Evolutionary conservation across 1,139 yeast genomes (phyloP).

Genomic region (Yamadazyma oceani): DNA sequence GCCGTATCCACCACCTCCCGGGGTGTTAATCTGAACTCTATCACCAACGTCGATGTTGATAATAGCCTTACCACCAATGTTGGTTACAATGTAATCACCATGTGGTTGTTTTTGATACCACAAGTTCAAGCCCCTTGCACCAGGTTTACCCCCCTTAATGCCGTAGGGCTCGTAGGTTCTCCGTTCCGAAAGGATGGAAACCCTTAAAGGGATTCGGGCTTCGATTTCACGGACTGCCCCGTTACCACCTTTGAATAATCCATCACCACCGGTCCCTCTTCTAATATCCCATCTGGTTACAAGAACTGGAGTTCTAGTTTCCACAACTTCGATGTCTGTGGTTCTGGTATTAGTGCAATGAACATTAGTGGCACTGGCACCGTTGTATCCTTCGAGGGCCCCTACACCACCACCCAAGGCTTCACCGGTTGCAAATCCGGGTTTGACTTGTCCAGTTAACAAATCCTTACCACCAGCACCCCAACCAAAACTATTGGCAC

Average conservation of each 20-base stretch:
- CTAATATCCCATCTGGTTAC: constrained; percentile 42
- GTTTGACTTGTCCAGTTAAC: constrained; percentile 17
- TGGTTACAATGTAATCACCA: constrained; percentile 25
- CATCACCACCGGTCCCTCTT: constrained; percentile 42
- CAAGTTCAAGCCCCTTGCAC: constrained; percentile 38
- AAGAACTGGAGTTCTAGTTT: constrained; percentile 47
- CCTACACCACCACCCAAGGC: constrained; percentile 53
- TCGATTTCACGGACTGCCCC: constrained; percentile 49
- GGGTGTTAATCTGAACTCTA: constrained; percentile 42
- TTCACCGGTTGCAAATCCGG: constrained; percentile 49
- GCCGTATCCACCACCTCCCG: constrained; percentile 54
- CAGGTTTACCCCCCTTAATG: constrained; percentile 42
- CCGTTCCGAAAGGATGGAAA: constrained; percentile 48
- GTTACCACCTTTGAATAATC: constrained; percentile 42
- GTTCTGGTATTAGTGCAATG: constrained; percentile 51
- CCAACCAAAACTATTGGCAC: constrained; percentile 50
- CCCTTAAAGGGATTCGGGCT: constrained; percentile 40
- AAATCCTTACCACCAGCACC: constrained; percentile 38
- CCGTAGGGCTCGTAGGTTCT: constrained; percentile 48
- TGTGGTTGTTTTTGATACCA: constrained; percentile 32
- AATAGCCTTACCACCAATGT: constrained; percentile 45
- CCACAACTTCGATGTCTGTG: constrained; percentile 48
- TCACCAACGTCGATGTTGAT: constrained; percentile 42
- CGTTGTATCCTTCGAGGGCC: constrained; percentile 51
- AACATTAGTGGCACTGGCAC: constrained; percentile 48